Evolutionary conservation across 352 stramenopile genomes (phyloP), one percentile per base, ranked within the genome.

Genomic region (Globisporangium splendens): DNA sequence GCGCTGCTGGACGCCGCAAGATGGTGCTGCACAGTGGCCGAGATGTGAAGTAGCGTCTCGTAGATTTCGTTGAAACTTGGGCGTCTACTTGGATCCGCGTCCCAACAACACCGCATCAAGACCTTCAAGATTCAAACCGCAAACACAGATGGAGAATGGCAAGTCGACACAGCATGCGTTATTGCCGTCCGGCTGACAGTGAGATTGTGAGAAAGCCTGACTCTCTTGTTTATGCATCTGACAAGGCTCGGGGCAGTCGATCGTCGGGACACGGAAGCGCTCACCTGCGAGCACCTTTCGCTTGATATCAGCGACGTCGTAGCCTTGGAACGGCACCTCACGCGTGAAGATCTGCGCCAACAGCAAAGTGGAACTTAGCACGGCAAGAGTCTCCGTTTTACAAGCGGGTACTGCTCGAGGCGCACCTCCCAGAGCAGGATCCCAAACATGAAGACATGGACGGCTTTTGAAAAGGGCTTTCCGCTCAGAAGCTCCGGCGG

Each of bases 381-480:
- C 0, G 5, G 5, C 24, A 31, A 31, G 24, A 31, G 2, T 31
- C 24, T 31, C 2, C 24, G 5, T 31, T 31, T 31, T 31, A 5
- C n/a, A n/a, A n/a, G 24, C 2, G 5, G 24, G 24, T 5, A 31
- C 2, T 31, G 24, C 5, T 31, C 24, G 20, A 14, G 24, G 24
- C 51, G n/a, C 49, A 83, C 72, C 73, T 97, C 91, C 88, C 89
- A 97, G 8, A 98, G 60, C 21, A 98, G 68, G 46, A 98, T 75
- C 14, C 89, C 92, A 70, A 96, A 97, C 67, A 96, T 96, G 70
- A 93, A 98, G 18, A 97, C 88, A 61, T 98, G 91, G 35, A 98
- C 89, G 0, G 73, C 77, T 59, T 95, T 96, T 24, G 82, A 95
- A 59, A 97, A 98, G 0, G 86, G 70, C 8, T 77, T 79, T 11